Evolutionary conservation across 2,329 filamentous ascomycete species (phyloP).

Genomic region (Aspergillus eucalypticola): DNA sequence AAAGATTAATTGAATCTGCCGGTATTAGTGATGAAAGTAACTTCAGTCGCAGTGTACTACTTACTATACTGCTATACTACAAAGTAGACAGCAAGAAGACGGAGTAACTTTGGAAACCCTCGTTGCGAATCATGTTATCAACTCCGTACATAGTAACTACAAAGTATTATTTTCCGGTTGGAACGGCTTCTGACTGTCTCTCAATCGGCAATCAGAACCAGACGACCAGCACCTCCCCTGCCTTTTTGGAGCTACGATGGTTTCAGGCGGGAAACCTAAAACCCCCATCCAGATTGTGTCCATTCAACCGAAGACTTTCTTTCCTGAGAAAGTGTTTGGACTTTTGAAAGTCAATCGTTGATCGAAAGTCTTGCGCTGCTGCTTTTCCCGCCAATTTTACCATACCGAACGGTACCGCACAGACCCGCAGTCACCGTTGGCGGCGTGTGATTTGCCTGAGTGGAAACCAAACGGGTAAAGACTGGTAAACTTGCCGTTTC

Average conservation of each 20-base stretch:
- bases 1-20: background rate
- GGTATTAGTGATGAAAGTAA: too few species aligned
- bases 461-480: constrained; percentile 1
- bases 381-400: constrained; percentile 2
- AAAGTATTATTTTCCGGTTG: background rate
- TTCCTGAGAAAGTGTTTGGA: background rate
- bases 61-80: too few species aligned
- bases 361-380: background rate
- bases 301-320: background rate
- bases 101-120: too few species aligned
- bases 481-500: background rate
- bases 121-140: too few species aligned
- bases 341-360: background rate
- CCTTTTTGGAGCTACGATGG: background rate
- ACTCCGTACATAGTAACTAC: too few species aligned
- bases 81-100: too few species aligned
- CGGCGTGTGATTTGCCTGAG: background rate
- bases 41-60: too few species aligned
- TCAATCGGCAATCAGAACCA: background rate
- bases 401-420: background rate
- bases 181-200: background rate
- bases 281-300: background rate
- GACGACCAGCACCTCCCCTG: background rate
- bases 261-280: constrained; percentile 4
- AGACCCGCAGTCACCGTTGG: background rate